These are phyloP conservation scores for Vicia villosa DNA, from an alignment of 306 rosid species.

Conservation along the genomic window DNA sequence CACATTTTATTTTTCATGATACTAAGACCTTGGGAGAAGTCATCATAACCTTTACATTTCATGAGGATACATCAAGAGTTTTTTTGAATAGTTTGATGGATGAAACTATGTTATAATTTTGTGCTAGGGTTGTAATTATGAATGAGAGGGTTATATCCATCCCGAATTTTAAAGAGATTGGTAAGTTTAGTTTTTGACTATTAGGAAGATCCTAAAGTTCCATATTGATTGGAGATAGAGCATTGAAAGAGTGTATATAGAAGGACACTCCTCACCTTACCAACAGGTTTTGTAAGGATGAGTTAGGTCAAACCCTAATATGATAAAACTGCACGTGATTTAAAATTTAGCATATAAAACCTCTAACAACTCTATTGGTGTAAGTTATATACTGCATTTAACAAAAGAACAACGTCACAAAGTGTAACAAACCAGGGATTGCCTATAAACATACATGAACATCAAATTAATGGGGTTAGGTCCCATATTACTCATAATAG, in stretches of 20 bases:
- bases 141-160: background rate
- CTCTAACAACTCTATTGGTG: too few relatives aligned
- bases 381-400: conserved; percentile 13
- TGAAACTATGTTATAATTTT: too few relatives aligned
- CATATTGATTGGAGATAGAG: too few relatives aligned
- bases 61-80: background rate
- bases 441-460: conserved; percentile 25
- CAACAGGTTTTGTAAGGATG: too few relatives aligned
- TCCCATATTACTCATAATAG: conserved; percentile 39
- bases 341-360: too few relatives aligned
- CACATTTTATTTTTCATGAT: conserved; percentile 12
- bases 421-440: conserved; percentile 24
- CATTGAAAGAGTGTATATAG: too few relatives aligned
- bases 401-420: background rate
- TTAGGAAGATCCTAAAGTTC: too few relatives aligned
- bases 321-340: too few relatives aligned
- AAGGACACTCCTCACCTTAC: too few relatives aligned
- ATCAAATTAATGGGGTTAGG: conserved; percentile 34
- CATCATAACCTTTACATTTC: conserved; percentile 36
- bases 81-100: too few relatives aligned
- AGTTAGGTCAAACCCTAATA: too few relatives aligned
- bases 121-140: background rate
- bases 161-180: background rate
- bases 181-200: background rate
- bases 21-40: conserved; percentile 41